These are phyloP conservation scores for Dendrobium catenatum DNA, from an alignment of 106 monocot species.

Conservation along the genomic window DNA sequence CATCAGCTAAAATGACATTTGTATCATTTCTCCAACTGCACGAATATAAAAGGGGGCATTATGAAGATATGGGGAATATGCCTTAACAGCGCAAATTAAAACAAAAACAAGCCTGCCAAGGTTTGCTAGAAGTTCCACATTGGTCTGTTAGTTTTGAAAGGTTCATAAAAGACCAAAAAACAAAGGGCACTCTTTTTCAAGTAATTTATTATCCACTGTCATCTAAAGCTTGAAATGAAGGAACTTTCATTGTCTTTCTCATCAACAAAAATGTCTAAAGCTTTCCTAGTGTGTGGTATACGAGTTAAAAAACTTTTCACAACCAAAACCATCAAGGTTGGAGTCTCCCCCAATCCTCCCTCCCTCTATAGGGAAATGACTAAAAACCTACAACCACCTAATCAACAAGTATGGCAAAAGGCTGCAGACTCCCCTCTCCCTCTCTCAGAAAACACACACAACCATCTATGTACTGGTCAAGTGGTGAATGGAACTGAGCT, in stretches of 20 bases:
- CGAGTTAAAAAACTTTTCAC: not conserved
- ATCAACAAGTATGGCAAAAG: not conserved
- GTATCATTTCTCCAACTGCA: slow-evolving; percentile 98
- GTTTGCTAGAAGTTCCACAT: not conserved
- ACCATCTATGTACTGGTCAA: not conserved
- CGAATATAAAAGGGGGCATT: slow-evolving; percentile 10
- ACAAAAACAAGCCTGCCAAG: not conserved
- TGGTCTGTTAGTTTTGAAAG: not conserved
- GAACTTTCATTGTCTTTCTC: not conserved
- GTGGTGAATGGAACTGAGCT: not conserved
- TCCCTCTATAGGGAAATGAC: not conserved
- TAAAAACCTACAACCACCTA: not conserved
- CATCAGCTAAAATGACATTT: slow-evolving; percentile 98
- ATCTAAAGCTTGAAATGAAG: not conserved
- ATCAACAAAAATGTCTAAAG: not conserved
- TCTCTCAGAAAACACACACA: not conserved
- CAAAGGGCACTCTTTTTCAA: not conserved
- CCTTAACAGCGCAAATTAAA: not conserved
- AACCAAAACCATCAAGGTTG: not conserved
- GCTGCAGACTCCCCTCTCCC: not conserved
- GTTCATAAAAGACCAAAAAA: not conserved
- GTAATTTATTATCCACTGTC: not conserved
- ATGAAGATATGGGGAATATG: not conserved
- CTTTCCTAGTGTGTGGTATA: not conserved
- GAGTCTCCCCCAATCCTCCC: not conserved